Percentiles rank a stretch among this genome's conserved stretches.
These are phyloP conservation scores for Coleophoma cylindrospora DNA, from an alignment of 2,329 filamentous ascomycete genomes.

Conservation along the genomic window DNA sequence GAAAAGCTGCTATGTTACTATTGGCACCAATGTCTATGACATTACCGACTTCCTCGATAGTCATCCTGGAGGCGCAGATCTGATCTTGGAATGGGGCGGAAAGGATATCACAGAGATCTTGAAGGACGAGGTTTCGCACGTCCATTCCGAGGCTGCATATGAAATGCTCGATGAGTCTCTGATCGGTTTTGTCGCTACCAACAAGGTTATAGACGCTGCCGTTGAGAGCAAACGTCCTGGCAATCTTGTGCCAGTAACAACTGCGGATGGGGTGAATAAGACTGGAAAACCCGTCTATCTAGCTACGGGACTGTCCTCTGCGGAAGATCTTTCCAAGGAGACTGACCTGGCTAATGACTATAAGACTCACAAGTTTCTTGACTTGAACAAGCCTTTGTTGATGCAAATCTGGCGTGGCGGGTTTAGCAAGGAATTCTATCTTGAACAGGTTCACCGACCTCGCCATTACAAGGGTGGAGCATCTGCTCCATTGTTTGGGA, in stretches of 20 bases:
- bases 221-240: slow-evolving; percentile 29
- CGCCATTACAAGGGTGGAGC: slow-evolving; percentile 92
- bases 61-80: slow-evolving; percentile 84
- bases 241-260: slow-evolving; percentile 46
- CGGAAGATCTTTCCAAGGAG: slow-evolving; percentile 79
- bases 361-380: slow-evolving; percentile 89
- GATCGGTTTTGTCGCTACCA: slow-evolving; percentile 70
- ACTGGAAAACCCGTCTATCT: slow-evolving; percentile 40
- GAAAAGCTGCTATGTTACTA: slow-evolving; percentile 88
- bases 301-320: slow-evolving; percentile 81
- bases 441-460: slow-evolving; percentile 92
- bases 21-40: slow-evolving; percentile 90
- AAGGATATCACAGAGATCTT: slow-evolving; percentile 81
- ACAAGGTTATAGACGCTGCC: slow-evolving; percentile 32
- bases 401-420: slow-evolving; percentile 83
- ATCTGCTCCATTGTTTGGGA: slow-evolving; percentile 92
- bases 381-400: slow-evolving; percentile 78
- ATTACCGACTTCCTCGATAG: slow-evolving; percentile 85
- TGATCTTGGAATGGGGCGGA: slow-evolving; percentile 86
- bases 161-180: slow-evolving; percentile 86
- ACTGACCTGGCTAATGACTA: slow-evolving; percentile 75
- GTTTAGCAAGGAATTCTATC: slow-evolving; percentile 93
- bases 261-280: slow-evolving; percentile 39
- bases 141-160: slow-evolving; percentile 89
- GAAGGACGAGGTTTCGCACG: slow-evolving; percentile 76